Conservation (phyloP, 768 basidiomycete species). For the Pulveroboletus sp. region DNA sequence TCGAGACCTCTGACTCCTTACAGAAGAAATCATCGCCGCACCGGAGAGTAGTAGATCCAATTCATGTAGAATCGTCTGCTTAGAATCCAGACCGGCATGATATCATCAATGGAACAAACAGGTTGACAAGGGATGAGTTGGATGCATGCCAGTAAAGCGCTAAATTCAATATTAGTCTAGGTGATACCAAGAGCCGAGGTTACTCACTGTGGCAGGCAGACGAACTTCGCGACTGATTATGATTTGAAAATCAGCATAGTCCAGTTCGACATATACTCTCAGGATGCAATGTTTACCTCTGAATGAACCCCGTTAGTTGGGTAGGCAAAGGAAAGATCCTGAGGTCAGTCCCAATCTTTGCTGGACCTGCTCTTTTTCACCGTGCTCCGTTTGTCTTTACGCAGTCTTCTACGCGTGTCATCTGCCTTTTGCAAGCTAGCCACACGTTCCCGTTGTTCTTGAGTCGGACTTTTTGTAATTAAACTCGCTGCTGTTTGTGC, state of each 20-base stretch:
- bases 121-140: neutral
- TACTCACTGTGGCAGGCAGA: no score
- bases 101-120: neutral
- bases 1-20: neutral
- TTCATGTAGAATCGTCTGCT: neutral
- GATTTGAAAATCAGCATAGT: no score
- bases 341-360: slow-evolving; percentile 26
- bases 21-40: neutral
- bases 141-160: neutral
- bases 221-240: no score
- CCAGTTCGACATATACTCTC: no score
- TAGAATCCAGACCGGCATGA: neutral
- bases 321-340: neutral
- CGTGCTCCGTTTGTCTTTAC: slow-evolving; percentile 26
- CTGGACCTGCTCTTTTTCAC: slow-evolving; percentile 26
- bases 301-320: no score
- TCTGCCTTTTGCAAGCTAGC: slow-evolving; percentile 19
- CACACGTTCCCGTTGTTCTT: slow-evolving; percentile 27
- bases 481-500: slow-evolving; percentile 19
- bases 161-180: neutral
- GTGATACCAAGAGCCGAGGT: no score
- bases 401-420: slow-evolving; percentile 18
- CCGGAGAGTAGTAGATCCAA: neutral
- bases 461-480: slow-evolving; percentile 23
- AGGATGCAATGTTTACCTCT: no score